Evolutionary conservation across 768 basidiomycete genomes (phyloP), one percentile per base, ranked within the genome.

Genomic region (Pilatotrama ljubarskyi): DNA sequence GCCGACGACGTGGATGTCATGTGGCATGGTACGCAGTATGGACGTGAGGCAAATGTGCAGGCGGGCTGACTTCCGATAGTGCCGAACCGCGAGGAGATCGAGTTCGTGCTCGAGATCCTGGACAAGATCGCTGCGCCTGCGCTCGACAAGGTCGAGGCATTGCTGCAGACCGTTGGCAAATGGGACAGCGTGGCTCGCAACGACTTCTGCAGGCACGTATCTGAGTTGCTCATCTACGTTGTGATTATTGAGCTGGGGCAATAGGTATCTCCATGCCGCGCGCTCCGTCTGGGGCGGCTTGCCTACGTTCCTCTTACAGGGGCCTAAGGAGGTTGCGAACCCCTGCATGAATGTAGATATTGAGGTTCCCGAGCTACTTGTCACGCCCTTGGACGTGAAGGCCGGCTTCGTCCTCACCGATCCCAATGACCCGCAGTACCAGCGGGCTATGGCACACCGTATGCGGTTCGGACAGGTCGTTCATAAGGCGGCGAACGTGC

Each of bases 231-330:
- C 54, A 26, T 24, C 7, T 5, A 18, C 52, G 1, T 32, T 46
- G 17, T 9, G 32, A 13, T n/a, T 5, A 40, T 36, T 53, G n/a
- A 43, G 14, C 22, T 14, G 14, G 36, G 42, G 8, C 11, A n/a
- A 20, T 59, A 84, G 91, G 47, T 87, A 84, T 69, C 74, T 93
- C 42, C 83, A 87, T 62, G 82, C 86, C 25, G 83, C 88, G 17
- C 82, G 88, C 66, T 84, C 88, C n/a, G 78, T 90, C 2, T 89
- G 94, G 83, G 79, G 80, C 26, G 92, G 92, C 2, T 77, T 95
- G 29, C 81, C 91, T 0, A 88, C 88, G 3, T 78, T 95, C 48
- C 76, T 82, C 64, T 80, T 85, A 61, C 84, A 83, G 58, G 75
- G 73, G n/a, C 66, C 76, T 0, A 87, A 90, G 70, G 74, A 80